Evolutionary conservation across 192 early-diverging fungal genomes (phyloP).

Genomic region (Coemansia sp.): DNA sequence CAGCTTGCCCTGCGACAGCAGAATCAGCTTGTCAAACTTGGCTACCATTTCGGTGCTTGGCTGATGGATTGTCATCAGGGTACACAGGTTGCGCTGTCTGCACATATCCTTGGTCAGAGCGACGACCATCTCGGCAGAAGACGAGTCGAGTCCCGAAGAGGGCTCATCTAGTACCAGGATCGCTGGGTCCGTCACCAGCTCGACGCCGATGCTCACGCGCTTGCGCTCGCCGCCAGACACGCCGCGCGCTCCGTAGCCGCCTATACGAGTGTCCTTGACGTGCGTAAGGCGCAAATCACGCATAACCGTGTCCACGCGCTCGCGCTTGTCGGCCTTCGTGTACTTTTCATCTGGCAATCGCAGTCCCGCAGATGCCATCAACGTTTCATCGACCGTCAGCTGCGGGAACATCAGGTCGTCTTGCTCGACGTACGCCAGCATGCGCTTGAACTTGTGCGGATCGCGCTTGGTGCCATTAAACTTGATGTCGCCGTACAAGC

Average conservation of each 20-base stretch:
- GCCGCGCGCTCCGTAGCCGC: slow-evolving; percentile 24
- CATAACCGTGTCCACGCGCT: slow-evolving; percentile 58
- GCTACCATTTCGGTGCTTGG: slow-evolving; percentile 69
- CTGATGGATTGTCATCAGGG: slow-evolving; percentile 58
- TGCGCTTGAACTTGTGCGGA: slow-evolving; percentile 15
- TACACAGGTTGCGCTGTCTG: slow-evolving; percentile 53
- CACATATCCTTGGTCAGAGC: slow-evolving; percentile 53
- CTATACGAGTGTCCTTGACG: slow-evolving; percentile 50
- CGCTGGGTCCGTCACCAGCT: slow-evolving; percentile 44
- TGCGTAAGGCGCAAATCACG: slow-evolving; percentile 55
- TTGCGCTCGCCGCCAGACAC: slow-evolving; percentile 38
- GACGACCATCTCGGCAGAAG: slow-evolving; percentile 53
- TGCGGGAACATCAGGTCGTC: slow-evolving; percentile 43
- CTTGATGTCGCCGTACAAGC: slow-evolving; percentile 30
- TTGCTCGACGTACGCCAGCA: slow-evolving; percentile 24
- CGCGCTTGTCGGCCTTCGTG: slow-evolving; percentile 37
- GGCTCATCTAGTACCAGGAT: slow-evolving; percentile 46
- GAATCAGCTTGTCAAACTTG: slow-evolving; percentile 66
- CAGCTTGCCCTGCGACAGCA: slow-evolving; percentile 56
- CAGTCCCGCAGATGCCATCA: slow-evolving; percentile 63
- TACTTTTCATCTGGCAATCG: slow-evolving; percentile 52
- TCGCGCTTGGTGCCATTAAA: slow-evolving; percentile 36
- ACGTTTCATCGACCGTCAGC: slow-evolving; percentile 65
- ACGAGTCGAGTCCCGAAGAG: slow-evolving; percentile 60
- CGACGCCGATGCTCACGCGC: slow-evolving; percentile 19